A percentile compares a stretch with the other conserved stretches of the same genome.
Evolutionary conservation across 352 stramenopile genomes (phyloP).

Genomic region (Heterotrichella gracilis): DNA sequence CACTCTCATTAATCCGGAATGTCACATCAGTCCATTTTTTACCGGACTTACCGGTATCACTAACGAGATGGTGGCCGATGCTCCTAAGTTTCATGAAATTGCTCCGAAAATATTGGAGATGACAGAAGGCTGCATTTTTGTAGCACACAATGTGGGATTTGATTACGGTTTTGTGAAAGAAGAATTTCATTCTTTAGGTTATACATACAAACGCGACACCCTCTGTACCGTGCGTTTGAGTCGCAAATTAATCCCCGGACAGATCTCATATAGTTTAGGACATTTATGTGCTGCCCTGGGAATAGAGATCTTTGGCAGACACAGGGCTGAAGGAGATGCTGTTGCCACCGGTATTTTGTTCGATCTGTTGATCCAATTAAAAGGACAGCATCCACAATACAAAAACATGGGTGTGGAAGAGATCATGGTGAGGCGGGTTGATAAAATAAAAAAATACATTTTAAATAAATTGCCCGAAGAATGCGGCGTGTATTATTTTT

Average conservation of each 20-base stretch:
- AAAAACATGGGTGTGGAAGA: not conserved
- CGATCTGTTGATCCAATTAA: not conserved
- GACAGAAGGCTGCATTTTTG: not conserved
- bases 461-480: slow-evolving; percentile 8
- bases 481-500: slow-evolving; percentile 1
- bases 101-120: not conserved
- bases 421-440: not conserved
- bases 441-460: slow-evolving; percentile 6
- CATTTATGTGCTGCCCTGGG: not conserved
- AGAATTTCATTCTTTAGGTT: not conserved
- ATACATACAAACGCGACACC: not conserved
- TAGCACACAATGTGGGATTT: not conserved
- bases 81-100: not conserved
- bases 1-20: not conserved
- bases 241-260: not conserved
- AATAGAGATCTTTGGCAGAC: not conserved
- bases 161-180: slow-evolving; percentile 6
- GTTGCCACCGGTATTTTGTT: not conserved
- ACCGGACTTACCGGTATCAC: not conserved
- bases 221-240: not conserved
- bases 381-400: not conserved
- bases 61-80: not conserved
- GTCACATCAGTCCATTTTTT: not conserved
- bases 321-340: not conserved
- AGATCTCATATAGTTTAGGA: not conserved